Conservation (phyloP, 2,329 filamentous ascomycete genomes). For the Passalora sequoiae region DNA sequence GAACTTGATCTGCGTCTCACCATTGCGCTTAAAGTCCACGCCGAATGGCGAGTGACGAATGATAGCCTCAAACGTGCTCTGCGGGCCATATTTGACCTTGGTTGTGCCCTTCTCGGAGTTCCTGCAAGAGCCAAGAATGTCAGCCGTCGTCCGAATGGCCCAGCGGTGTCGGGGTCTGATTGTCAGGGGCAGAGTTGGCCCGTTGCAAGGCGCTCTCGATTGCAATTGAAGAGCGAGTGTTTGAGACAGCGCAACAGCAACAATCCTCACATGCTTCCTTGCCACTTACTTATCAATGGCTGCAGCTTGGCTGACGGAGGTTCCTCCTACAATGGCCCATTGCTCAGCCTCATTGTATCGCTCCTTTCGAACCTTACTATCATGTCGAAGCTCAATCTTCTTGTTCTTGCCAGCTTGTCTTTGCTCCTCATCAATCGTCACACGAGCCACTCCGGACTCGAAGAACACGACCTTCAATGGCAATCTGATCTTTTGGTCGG, state of each 20-base stretch:
- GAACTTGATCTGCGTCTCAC: slow-evolving; percentile 74
- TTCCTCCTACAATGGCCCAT: slow-evolving; percentile 79
- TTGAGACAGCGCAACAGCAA: too few species aligned
- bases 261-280: too few species aligned
- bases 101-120: slow-evolving; percentile 65
- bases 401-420: slow-evolving; percentile 83
- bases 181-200: too few species aligned
- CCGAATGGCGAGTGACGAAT: slow-evolving; percentile 78
- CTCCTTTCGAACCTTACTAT: slow-evolving; percentile 80
- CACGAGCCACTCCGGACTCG: slow-evolving; percentile 78
- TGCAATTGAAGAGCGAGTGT: too few species aligned
- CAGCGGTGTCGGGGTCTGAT: too few species aligned
- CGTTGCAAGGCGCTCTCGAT: too few species aligned
- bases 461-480: slow-evolving; percentile 85
- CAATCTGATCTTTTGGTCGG: slow-evolving; percentile 66
- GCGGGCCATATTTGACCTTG: slow-evolving; percentile 70
- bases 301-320: slow-evolving; percentile 66
- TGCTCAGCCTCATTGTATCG: slow-evolving; percentile 87
- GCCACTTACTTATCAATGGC: slow-evolving; percentile 60
- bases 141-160: too few species aligned
- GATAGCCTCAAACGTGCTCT: slow-evolving; percentile 70
- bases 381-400: slow-evolving; percentile 79
- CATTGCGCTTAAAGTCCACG: slow-evolving; percentile 81
- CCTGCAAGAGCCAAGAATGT: too few species aligned
- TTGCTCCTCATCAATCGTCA: slow-evolving; percentile 87